Evolutionary conservation across 1,284 basidiomycete species (phyloP).

Genomic region (Rhizoctonia solani): DNA sequence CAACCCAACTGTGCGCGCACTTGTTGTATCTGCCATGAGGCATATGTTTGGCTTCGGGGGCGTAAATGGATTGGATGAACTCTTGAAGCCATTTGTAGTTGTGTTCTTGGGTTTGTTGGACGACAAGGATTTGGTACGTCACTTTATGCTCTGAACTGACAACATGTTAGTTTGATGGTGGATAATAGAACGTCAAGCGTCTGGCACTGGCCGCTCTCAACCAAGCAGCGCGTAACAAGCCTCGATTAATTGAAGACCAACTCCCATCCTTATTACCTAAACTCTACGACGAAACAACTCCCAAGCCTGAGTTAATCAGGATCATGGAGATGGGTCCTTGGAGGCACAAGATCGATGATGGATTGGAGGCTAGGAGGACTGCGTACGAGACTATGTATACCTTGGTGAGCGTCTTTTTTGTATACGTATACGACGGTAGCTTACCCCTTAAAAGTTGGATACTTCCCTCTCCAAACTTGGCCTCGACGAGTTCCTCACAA

Average conservation of each 20-base stretch:
- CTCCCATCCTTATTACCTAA: constrained; percentile 75
- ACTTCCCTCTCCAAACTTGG: constrained; percentile 87
- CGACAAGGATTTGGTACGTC: constrained; percentile 79
- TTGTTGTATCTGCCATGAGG: constrained; percentile 90
- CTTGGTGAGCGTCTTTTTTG: constrained; percentile 58
- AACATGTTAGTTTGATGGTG: constrained; percentile 14
- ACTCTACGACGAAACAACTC: constrained; percentile 82
- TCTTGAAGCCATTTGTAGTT: constrained; percentile 81
- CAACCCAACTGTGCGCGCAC: constrained; percentile 76
- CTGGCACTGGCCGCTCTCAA: constrained; percentile 88
- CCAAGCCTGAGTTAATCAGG: constrained; percentile 83
- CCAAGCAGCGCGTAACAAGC: constrained; percentile 92
- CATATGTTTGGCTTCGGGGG: constrained; percentile 80
- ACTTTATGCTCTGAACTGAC: neutral
- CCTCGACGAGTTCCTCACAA: constrained; percentile 79
- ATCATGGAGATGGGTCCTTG: constrained; percentile 98
- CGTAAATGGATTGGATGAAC: constrained; percentile 83
- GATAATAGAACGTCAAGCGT: constrained; percentile 75
- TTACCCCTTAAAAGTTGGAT: constrained; percentile 63
- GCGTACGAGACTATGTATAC: constrained; percentile 99
- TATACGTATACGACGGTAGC: neutral
- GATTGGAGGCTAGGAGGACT: constrained; percentile 90
- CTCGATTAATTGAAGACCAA: constrained; percentile 87
- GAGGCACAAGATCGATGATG: constrained; percentile 93
- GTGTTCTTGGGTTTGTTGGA: constrained; percentile 89